Conservation (phyloP, 805 yeast genomes). For the Wickerhamomyces chaumierensis region DNA sequence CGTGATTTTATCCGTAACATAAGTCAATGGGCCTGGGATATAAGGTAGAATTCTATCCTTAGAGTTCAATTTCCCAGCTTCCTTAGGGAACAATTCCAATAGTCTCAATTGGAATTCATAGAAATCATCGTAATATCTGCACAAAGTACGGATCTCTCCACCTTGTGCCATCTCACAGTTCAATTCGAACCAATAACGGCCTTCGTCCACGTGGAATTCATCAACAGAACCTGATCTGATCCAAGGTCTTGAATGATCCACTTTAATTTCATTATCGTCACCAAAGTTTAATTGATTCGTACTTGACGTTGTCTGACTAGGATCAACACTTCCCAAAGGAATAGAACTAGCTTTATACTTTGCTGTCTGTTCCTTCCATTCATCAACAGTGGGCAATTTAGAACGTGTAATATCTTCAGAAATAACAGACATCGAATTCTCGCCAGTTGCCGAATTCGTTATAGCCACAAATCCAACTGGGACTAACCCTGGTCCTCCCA, state of each 20-base stretch:
- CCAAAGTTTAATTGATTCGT: slow-evolving; percentile 1
- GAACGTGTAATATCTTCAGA: slow-evolving; percentile 50
- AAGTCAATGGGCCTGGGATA: slow-evolving; percentile 92
- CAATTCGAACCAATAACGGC: slow-evolving; percentile 81
- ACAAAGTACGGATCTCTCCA: slow-evolving; percentile 58
- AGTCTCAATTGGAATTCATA: slow-evolving; percentile 84
- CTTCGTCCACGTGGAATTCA: slow-evolving; percentile 68
- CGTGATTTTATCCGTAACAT: slow-evolving; percentile 70
- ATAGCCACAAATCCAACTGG: slow-evolving; percentile 86
- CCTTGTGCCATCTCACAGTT: slow-evolving; percentile 56
- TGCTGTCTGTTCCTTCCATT: slow-evolving; percentile 88
- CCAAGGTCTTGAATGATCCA: slow-evolving; percentile 11
- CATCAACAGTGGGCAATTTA: slow-evolving; percentile 82
- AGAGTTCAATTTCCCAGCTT: slow-evolving; percentile 54
- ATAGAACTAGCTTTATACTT: slow-evolving; percentile 86
- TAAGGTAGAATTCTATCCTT: slow-evolving; percentile 65
- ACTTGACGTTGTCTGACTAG: slow-evolving; percentile 7
- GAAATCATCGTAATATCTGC: slow-evolving; percentile 91
- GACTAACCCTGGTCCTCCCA: slow-evolving; percentile 95
- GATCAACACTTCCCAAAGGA: slow-evolving; percentile 50
- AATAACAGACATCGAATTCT: slow-evolving; percentile 43
- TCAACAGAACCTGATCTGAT: slow-evolving; percentile 56
- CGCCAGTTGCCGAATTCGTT: slow-evolving; percentile 61
- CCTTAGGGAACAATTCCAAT: slow-evolving; percentile 77
- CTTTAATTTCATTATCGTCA: slow-evolving; percentile 4